Evolutionary conservation across 345 rosid genomes (phyloP), one percentile per base, ranked within the genome.

Genomic region (Durio zibethinus): DNA sequence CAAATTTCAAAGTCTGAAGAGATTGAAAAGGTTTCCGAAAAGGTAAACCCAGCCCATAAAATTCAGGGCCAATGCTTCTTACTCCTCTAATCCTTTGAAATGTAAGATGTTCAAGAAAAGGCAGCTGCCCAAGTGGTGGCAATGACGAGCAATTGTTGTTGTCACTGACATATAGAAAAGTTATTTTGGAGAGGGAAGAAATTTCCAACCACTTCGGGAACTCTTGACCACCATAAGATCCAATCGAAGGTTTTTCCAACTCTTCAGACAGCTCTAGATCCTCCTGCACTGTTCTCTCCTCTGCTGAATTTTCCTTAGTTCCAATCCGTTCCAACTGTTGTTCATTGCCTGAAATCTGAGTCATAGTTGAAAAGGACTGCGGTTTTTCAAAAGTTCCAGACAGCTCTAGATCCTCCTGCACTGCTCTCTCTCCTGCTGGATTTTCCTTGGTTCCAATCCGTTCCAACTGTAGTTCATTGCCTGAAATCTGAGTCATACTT

Each of bases 91-190:
- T 38, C 62, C 75, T 62, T 61, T 48, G 45, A 45, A 82, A 59
- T 36, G 21, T 27, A 9, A 82, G 72, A 12, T 54, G 10, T 66
- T 77, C 56, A 27, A 82, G 81, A 27, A 67, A 78, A 12, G 79
- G 77, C 11, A 82, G 78, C 65, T 78, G 76, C 66, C 84, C 84
- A 35, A 82, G 74, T n/a, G 82, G 56, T 50, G 56, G 56, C 56
- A 50, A 50, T 1, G 21, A 50, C 56, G 56, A 16, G 56, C 7
- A 50, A 50, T 50, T 50, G 4, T 50, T 50, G 56, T 16, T 16
- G 56, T 50, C 56, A 50, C 56, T 50, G 8, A 50, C 1, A 50
- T 7, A 50, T 4, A 50, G 56, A 16, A 16, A 4, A 5, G 21
- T 50, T 50, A 50, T 16, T 0, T 16, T 4, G 21, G 7, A 50